phyloP scores from a whole-genome alignment of 1,284 basidiomycete species.

The Bjerkandera adusta region DNA sequence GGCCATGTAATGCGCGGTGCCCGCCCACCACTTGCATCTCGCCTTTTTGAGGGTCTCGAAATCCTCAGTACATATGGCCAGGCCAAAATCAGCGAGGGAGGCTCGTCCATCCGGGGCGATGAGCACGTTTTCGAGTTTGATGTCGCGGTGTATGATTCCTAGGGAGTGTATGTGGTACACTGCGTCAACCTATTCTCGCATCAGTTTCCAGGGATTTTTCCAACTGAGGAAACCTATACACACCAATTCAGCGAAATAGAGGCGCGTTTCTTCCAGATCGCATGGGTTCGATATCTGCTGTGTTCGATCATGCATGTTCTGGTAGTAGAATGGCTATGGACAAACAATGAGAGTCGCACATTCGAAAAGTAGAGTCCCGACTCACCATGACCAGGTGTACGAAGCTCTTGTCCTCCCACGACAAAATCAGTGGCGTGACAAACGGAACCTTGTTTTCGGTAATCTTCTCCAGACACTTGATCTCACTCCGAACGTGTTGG shows the following conservation, averaged over 20 bases:
- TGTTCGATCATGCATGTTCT: conserved; percentile 1
- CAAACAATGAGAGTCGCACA: not conserved
- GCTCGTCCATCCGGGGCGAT: conserved; percentile 59
- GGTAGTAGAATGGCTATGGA: conserved; percentile 10
- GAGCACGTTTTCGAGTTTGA: conserved; percentile 65
- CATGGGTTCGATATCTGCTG: not conserved
- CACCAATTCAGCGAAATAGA: conserved; percentile 20
- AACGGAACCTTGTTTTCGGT: conserved; percentile 3
- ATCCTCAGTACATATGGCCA: conserved; percentile 1
- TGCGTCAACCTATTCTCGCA: conserved; percentile 15
- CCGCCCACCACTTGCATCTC: not conserved
- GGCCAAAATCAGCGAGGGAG: conserved; percentile 42
- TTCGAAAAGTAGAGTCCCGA: not conserved
- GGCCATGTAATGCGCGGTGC: conserved; percentile 13
- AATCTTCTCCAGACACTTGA: conserved; percentile 9
- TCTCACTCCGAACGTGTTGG: conserved; percentile 7
- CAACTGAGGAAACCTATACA: not conserved
- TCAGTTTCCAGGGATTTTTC: not conserved
- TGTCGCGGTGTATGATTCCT: conserved; percentile 34
- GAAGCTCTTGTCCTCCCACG: conserved; percentile 21
- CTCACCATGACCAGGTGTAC: conserved; percentile 27
- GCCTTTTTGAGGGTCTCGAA: not conserved
- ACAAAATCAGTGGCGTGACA: conserved; percentile 16
- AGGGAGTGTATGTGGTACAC: conserved; percentile 19
- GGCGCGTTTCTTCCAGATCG: conserved; percentile 6